Evolutionary conservation across 2,329 filamentous ascomycete genomes (phyloP).

Genomic region (Calonectria naviculata): DNA sequence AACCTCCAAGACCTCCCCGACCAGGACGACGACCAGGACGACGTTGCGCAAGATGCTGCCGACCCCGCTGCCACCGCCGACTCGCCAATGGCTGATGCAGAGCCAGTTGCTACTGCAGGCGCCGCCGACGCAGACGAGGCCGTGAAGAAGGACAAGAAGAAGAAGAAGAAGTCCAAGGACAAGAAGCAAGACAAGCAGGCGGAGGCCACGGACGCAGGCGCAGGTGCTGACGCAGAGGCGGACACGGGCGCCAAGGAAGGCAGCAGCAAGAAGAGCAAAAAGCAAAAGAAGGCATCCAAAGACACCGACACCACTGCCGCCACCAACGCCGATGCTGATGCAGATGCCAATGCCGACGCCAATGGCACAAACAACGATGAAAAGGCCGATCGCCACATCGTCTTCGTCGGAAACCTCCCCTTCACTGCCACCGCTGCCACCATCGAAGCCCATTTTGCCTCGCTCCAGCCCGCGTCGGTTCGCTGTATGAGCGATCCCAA

Average conservation of each 20-base stretch:
- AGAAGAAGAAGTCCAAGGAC: constrained; percentile 46
- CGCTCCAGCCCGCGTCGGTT: constrained; percentile 62
- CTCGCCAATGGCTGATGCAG: constrained; percentile 37
- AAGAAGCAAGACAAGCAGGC: constrained; percentile 40
- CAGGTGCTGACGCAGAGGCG: not conserved
- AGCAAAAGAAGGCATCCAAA: constrained; percentile 45
- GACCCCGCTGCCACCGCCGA: constrained; percentile 30
- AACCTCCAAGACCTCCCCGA: constrained; percentile 51
- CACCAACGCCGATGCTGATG: constrained; percentile 22
- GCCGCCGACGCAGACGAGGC: constrained; percentile 34
- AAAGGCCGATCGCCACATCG: constrained; percentile 46
- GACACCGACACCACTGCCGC: constrained; percentile 34
- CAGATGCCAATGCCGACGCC: constrained; percentile 13
- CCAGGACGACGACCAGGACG: constrained; percentile 41
- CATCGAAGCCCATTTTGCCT: constrained; percentile 81
- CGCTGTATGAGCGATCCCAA: constrained; percentile 79
- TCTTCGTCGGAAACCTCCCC: constrained; percentile 80
- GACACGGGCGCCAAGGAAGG: constrained; percentile 29
- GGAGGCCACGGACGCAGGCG: constrained; percentile 21
- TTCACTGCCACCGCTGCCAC: constrained; percentile 80
- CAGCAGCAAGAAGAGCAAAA: constrained; percentile 33
- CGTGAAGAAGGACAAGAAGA: constrained; percentile 42
- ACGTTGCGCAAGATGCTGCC: constrained; percentile 13
- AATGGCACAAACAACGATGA: constrained; percentile 17
- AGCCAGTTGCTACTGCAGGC: constrained; percentile 30